Base-by-base conservation (phyloP, 2,329 filamentous ascomycete genomes). In the Penicillium sp. region DNA sequence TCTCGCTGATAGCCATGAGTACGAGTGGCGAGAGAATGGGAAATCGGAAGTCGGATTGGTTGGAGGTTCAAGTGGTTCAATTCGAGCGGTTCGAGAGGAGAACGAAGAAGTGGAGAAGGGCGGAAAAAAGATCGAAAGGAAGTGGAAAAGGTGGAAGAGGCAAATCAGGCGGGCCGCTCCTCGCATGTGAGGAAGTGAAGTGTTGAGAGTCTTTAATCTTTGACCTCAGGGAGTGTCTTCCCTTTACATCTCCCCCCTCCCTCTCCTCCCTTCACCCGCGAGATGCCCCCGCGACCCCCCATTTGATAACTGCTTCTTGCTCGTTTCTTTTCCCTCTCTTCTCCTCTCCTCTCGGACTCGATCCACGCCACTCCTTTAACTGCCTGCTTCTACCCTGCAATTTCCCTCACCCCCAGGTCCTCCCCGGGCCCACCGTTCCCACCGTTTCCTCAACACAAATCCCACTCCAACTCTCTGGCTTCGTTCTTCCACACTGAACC, bases 1-100 rank as follows among this genome's bases (percentile, higher is more conserved):
- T 82, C 18, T 80, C 74, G 55, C 80, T 74, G 62, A 80, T 77
- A 29, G 80, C 72, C 83, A 86, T 86, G 51, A n/a, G n/a, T n/a
- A n/a, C n/a, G n/a, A n/a, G n/a, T 13, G 36, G 9, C 15, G 21
- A 42, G 43, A 37, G 47, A 44, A 46, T 44, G 40, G 49, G 55
- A 4, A 53, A 39, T 36, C 33, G 12, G 33, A 4, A 36, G 4
- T 36, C 33, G 32, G 48, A 52, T 32, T 15, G 1, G 33, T 24
- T 36, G 26, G 40, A 40, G 30, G 33, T n/a, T n/a, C n/a, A 33
- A 34, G 46, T 53, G 34, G 39, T 13, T 13, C 26, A 17, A 20
- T 44, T n/a, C n/a, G n/a, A n/a, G n/a, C n/a, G n/a, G n/a, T n/a
- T n/a, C n/a, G n/a, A n/a, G n/a, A n/a, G n/a, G 26, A 15, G 15